phyloP scores from a whole-genome alignment of 2,329 filamentous ascomycete species.

The Amesomyces nigricolor region DNA sequence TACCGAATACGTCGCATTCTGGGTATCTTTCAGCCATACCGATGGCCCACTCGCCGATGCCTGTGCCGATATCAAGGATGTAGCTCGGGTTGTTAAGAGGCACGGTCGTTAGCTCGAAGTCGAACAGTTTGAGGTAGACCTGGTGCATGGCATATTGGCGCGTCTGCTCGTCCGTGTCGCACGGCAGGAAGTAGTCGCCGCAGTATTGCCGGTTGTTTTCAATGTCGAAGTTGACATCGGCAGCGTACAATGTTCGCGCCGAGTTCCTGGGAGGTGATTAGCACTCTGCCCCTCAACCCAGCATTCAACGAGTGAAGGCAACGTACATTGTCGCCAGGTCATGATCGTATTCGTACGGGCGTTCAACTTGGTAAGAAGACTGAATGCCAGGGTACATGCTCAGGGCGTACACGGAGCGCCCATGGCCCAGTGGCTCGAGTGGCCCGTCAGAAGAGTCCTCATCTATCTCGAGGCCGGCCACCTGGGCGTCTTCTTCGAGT shows the following conservation, averaged over 20 bases:
- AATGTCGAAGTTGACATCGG: constrained; percentile 41
- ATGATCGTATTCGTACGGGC: constrained; percentile 18
- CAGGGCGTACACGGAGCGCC: constrained; percentile 24
- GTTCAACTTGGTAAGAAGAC: constrained; percentile 20
- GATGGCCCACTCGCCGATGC: constrained; percentile 49
- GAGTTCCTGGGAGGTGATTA: constrained; percentile 27
- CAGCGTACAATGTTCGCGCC: constrained; percentile 31
- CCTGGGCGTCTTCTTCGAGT: neutral
- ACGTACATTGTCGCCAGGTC: constrained; percentile 27
- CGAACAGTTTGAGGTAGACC: constrained; percentile 30
- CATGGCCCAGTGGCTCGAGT: constrained; percentile 5
- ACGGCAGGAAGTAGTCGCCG: constrained; percentile 53
- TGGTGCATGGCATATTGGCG: constrained; percentile 33
- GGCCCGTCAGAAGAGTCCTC: constrained; percentile 12
- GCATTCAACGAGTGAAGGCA: neutral
- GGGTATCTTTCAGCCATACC: constrained; percentile 50
- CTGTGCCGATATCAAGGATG: constrained; percentile 56
- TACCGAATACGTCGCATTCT: constrained; percentile 52
- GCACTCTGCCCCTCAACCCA: neutral
- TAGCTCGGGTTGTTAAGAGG: constrained; percentile 34
- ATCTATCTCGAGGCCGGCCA: constrained; percentile 16
- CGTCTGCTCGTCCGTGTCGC: constrained; percentile 49
- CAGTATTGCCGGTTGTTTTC: constrained; percentile 56
- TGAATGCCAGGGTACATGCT: constrained; percentile 25
- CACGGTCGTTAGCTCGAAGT: constrained; percentile 32